Percentiles rank a stretch among this genome's conserved stretches.
Evolutionary conservation across 78 protist species (phyloP).

Genomic region (Planoprotostelium fungivorum): DNA sequence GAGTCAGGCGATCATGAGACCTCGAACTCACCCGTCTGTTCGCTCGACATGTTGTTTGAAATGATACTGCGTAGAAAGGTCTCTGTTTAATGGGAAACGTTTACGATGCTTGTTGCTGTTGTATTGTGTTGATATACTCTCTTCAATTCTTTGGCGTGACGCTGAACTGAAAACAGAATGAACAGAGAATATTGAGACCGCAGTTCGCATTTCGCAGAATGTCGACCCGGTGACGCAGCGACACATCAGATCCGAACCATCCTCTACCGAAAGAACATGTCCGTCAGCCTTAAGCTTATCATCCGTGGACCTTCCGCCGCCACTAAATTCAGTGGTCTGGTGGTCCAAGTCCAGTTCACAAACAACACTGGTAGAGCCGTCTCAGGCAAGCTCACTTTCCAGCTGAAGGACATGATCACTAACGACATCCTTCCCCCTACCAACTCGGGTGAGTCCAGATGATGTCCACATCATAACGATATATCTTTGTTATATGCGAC

Average conservation of each 20-base stretch:
- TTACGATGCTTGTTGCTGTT: too few relatives aligned
- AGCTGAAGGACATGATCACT: neutral
- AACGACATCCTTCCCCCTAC: neutral
- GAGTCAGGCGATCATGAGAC: neutral
- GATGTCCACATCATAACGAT: too few relatives aligned
- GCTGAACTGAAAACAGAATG: too few relatives aligned
- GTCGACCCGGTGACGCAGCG: neutral
- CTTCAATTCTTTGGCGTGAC: too few relatives aligned
- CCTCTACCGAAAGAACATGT: neutral
- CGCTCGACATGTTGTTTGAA: slow-evolving; percentile 2
- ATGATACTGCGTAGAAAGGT: too few relatives aligned
- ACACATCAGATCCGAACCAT: neutral
- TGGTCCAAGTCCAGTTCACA: neutral
- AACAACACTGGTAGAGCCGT: neutral
- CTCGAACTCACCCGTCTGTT: neutral
- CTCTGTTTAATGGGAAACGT: too few relatives aligned
- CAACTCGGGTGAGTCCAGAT: neutral
- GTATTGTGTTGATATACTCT: too few relatives aligned
- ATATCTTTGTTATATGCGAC: too few relatives aligned
- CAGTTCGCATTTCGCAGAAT: neutral
- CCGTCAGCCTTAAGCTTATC: neutral
- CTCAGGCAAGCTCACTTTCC: neutral
- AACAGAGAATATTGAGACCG: too few relatives aligned
- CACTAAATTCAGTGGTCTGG: neutral
- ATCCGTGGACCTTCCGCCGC: neutral